phyloP scores from a whole-genome alignment of 495 filamentous ascomycete genomes.

The Pyrenopolyporus hunteri region DNA sequence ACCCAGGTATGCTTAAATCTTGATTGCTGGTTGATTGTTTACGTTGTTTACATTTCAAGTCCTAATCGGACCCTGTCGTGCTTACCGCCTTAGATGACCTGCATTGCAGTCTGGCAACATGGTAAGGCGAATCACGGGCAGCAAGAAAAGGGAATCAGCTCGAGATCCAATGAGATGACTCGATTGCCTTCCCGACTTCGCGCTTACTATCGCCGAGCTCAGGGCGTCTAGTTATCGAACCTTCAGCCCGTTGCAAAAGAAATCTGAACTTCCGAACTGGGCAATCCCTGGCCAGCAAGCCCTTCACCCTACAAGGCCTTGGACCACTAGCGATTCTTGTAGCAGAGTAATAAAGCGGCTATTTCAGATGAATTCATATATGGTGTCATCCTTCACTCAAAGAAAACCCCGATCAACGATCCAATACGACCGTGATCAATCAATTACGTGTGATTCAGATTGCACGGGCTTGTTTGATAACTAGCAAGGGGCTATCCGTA shows the following conservation, averaged over 20 bases:
- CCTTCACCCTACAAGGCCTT: constrained; percentile 1
- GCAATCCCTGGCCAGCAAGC: constrained; percentile 23
- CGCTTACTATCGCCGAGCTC: constrained; percentile 30
- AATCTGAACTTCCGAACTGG: constrained; percentile 16
- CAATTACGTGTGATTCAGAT: constrained; percentile 35
- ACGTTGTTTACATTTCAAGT: constrained; percentile 17
- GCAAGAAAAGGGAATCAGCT: constrained; percentile 2
- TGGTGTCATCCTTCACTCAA: constrained; percentile 16
- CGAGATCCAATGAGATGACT: constrained; percentile 18
- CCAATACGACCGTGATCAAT: constrained; percentile 34
- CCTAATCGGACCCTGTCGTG: constrained; percentile 16
- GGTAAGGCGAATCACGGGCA: constrained; percentile 24
- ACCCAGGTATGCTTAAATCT: constrained; percentile 13
- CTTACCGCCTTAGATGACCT: constrained; percentile 35
- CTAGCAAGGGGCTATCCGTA: constrained; percentile 27
- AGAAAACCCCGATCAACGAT: constrained; percentile 1
- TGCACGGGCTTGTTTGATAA: constrained; percentile 35
- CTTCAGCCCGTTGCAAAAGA: constrained; percentile 33
- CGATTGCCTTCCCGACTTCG: constrained; percentile 12
- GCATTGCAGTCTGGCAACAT: constrained; percentile 12
- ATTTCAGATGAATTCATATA: constrained; percentile 22
- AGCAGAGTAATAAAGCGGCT: constrained; percentile 16
- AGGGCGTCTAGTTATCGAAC: constrained; percentile 27
- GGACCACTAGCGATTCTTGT: constrained; percentile 26
- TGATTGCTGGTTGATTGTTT: constrained; percentile 36